Conservation (phyloP, 2,329 filamentous ascomycete genomes). For the Aspergillus amoenus region DNA sequence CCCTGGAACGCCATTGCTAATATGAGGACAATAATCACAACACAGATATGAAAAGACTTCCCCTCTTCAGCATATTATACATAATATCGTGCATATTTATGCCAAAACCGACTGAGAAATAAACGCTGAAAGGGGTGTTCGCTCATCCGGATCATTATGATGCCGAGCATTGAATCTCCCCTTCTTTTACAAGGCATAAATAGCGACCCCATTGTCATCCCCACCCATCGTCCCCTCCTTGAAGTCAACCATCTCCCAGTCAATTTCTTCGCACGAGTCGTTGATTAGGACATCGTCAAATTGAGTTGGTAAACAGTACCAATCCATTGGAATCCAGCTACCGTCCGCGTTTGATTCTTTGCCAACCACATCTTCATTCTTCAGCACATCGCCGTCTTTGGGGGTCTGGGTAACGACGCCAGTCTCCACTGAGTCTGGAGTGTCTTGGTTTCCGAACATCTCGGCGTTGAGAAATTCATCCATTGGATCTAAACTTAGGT, state of each 20-base stretch:
- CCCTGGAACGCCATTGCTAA: slow-evolving; percentile 19
- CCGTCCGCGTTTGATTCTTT: slow-evolving; percentile 28
- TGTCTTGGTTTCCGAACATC: slow-evolving; percentile 37
- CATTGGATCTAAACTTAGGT: slow-evolving; percentile 35
- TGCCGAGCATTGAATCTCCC: slow-evolving; percentile 4
- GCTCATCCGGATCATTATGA: slow-evolving; percentile 12
- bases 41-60: slow-evolving; percentile 9
- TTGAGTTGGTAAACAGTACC: slow-evolving; percentile 31
- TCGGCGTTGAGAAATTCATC: slow-evolving; percentile 40
- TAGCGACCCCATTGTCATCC: slow-evolving; percentile 27
- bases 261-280: slow-evolving; percentile 33
- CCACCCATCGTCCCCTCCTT: slow-evolving; percentile 27
- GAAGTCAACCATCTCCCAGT: slow-evolving; percentile 42
- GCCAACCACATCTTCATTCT: slow-evolving; percentile 31
- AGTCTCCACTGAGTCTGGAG: slow-evolving; percentile 39
- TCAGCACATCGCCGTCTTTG: slow-evolving; percentile 34
- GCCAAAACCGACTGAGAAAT: slow-evolving; percentile 12
- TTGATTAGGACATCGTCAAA: slow-evolving; percentile 27
- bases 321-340: slow-evolving; percentile 34
- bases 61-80: slow-evolving; percentile 18
- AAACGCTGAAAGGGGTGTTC: slow-evolving; percentile 6
- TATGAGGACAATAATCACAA: slow-evolving; percentile 9
- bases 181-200: slow-evolving; percentile 26
- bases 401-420: slow-evolving; percentile 38
- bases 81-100: slow-evolving; percentile 19